Conservation (phyloP, 768 basidiomycete genomes). For the Cystobasidium onofrii region DNA sequence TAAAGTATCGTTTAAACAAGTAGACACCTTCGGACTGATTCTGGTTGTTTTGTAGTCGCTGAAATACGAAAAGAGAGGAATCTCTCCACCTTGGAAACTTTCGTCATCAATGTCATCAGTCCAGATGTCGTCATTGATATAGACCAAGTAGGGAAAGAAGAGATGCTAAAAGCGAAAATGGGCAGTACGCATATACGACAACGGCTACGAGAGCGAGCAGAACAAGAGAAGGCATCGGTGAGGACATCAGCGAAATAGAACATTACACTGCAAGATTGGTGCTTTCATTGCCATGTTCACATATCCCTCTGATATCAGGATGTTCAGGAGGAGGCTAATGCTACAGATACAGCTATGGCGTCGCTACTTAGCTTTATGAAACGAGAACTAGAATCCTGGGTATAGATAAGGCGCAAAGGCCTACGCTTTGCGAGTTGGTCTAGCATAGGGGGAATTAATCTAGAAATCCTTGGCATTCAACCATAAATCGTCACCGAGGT, state of each 20-base stretch:
- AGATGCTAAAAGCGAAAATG: conserved; percentile 73
- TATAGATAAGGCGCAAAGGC: neutral
- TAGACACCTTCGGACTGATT: too few species aligned
- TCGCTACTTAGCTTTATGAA: too few species aligned
- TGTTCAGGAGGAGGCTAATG: too few species aligned
- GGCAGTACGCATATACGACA: conserved; percentile 86
- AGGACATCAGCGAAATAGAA: neutral
- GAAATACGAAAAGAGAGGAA: conserved; percentile 24
- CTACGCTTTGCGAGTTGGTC: too few species aligned
- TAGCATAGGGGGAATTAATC: neutral
- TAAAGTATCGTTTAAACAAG: neutral
- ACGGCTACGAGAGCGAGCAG: conserved; percentile 57
- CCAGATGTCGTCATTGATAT: conserved; percentile 40
- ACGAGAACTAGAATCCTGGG: too few species aligned
- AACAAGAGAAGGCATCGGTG: neutral
- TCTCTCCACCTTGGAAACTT: conserved; percentile 19
- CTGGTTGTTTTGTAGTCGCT: conserved; percentile 54
- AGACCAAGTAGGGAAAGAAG: conserved; percentile 50
- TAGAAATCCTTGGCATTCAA: conserved; percentile 41
- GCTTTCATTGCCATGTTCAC: too few species aligned
- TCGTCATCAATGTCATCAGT: conserved; percentile 30
- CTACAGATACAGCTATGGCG: too few species aligned
- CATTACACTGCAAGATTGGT: too few species aligned
- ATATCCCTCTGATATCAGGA: too few species aligned
- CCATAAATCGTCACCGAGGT: conserved; percentile 87